Conservation (phyloP, 352 stramenopile genomes). For the Globisporangium echinulatum region DNA sequence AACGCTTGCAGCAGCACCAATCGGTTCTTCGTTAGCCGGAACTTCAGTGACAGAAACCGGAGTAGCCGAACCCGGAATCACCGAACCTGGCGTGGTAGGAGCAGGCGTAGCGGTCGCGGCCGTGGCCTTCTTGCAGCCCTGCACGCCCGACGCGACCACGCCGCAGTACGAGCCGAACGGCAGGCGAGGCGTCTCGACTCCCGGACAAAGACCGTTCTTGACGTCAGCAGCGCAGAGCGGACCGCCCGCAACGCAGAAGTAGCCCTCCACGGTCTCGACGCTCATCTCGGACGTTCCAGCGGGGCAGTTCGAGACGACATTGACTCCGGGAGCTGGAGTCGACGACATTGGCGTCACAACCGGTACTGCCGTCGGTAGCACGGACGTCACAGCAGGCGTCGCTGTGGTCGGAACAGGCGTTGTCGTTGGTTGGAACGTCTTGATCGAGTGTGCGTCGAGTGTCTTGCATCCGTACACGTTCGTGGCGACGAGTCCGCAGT, state of each 20-base stretch:
- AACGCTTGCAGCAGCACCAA: background rate
- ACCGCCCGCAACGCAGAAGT: constrained; percentile 18
- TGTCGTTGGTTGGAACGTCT: constrained; percentile 5
- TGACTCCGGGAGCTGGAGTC: background rate
- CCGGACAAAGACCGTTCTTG: constrained; percentile 16
- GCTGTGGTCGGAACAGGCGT: background rate
- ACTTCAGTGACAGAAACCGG: too few relatives aligned
- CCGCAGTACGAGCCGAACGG: constrained; percentile 14
- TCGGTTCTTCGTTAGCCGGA: background rate
- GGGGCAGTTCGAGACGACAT: constrained; percentile 1
- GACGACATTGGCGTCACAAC: background rate
- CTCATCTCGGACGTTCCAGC: constrained; percentile 7
- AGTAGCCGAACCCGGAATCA: too few relatives aligned
- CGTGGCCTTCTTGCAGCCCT: constrained; percentile 14
- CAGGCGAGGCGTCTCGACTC: constrained; percentile 8
- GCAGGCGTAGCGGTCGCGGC: background rate
- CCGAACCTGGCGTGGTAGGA: background rate
- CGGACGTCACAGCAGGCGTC: background rate
- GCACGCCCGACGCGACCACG: constrained; percentile 13
- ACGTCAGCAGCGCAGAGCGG: constrained; percentile 14
- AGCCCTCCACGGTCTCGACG: constrained; percentile 14
- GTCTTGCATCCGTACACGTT: constrained; percentile 18
- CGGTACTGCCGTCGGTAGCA: background rate
- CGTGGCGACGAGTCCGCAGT: constrained; percentile 12
- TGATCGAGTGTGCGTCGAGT: constrained; percentile 4